Base-by-base conservation (phyloP, 2,329 filamentous ascomycete genomes). In the Microdochium bolleyi region DNA sequence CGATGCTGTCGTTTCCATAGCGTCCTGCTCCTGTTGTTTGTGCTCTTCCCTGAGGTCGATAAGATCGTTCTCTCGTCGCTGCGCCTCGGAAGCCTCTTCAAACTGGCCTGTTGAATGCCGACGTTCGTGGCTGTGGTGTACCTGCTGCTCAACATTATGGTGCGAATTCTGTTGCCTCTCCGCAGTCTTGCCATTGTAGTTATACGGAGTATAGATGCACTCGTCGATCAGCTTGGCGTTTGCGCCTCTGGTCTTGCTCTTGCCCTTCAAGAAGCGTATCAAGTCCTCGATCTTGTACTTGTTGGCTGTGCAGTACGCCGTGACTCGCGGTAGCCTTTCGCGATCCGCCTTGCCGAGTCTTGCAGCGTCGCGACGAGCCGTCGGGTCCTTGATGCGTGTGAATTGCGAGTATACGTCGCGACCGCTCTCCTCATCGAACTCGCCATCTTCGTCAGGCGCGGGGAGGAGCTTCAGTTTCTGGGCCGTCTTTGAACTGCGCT, bases 391-490 rank as follows among this genome's bases (percentile, higher is more conserved):
- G 72, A 99, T 99, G 48, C 94, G 82, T 9, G 92, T 96, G 68
- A 96, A 97, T 68, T 99, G 94, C 24, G 92, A 92, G 72, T 99
- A 99, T 30, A 99, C 94, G 67, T 99, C 94, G 58, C 92, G 79
- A 10, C 92, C 91, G 63, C 89, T 94, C 70, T 96, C 92, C 63
- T 96, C 92, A 56, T 97, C 92, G 7, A 58, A 76, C 60, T 52
- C 56, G 19, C 77, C 83, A 46, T 92, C 89, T 24, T 89, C 87
- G 34, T 82, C 89, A 0, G 92, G 91, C 64, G 94, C 94, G 1
- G 94, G 94, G 16, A 99, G 75, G n/a, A 99, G 80, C 73, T 99
- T 99, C 56, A 99, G 79, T 73, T 99, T 99, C 74, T 97, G 91
- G 1, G 90, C 90, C 58, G 89, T 96, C 70, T 96, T 95, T 24